Conservation (phyloP, 164 flowering plant genomes). For the Sedum album region DNA sequence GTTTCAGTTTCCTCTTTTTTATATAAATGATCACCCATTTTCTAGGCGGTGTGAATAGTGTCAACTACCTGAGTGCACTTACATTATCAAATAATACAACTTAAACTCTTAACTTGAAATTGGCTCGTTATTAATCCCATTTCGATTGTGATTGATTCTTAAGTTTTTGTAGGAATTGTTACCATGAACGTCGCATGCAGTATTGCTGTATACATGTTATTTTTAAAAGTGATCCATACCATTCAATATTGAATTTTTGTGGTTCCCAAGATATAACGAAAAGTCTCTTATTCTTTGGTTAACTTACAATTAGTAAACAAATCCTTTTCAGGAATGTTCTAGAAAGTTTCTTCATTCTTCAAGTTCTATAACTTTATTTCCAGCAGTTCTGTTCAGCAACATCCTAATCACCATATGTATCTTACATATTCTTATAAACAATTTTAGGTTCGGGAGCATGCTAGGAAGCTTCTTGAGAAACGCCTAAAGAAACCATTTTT, state of each 20-base stretch:
- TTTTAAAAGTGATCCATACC: too few relatives aligned
- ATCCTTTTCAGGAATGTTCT: too few relatives aligned
- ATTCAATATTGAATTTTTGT: too few relatives aligned
- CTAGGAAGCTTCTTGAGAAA: constrained; percentile 92
- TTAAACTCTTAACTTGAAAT: background rate
- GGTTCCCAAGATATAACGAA: too few relatives aligned
- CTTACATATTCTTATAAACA: background rate
- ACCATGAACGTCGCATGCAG: background rate
- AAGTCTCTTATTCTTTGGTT: too few relatives aligned
- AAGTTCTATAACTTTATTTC: too few relatives aligned
- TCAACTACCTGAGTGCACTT: background rate
- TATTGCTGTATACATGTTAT: too few relatives aligned
- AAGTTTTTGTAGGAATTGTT: background rate
- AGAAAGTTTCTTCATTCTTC: too few relatives aligned
- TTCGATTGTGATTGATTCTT: background rate
- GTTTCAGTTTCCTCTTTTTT: too few relatives aligned
- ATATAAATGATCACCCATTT: too few relatives aligned
- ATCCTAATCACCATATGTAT: background rate
- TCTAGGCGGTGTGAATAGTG: background rate
- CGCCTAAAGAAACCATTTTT: constrained; percentile 85
- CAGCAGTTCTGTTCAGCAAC: background rate
- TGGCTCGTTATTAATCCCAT: background rate
- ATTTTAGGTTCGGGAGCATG: constrained; percentile 88
- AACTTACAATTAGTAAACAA: too few relatives aligned
- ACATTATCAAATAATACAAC: background rate